A percentile compares a stretch with the other conserved stretches of the same genome.
phyloP scores from a whole-genome alignment of 78 protist genomes.

The Trichosphaerium sp. region DNA sequence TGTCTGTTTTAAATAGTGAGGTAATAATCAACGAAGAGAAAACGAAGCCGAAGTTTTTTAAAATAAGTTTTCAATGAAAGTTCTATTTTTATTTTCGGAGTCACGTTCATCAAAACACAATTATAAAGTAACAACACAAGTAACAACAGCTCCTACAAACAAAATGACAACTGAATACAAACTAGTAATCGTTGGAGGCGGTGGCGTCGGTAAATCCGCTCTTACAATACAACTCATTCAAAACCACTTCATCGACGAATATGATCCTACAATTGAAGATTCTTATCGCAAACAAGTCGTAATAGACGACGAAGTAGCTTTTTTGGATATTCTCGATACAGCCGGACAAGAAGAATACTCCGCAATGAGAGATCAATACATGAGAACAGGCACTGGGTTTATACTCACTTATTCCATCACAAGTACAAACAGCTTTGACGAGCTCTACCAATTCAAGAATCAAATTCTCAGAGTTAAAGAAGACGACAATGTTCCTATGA shows the following conservation, averaged over 20 bases:
- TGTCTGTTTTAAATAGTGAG: too few relatives aligned
- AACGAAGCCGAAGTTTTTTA: too few relatives aligned
- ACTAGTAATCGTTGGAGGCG: not conserved
- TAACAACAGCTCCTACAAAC: too few relatives aligned
- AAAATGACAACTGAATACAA: too few relatives aligned
- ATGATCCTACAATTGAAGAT: conserved; percentile 13
- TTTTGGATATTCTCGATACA: conserved; percentile 64
- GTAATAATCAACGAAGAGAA: too few relatives aligned
- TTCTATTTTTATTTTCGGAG: too few relatives aligned
- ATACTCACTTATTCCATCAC: conserved; percentile 35
- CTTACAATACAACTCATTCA: not conserved
- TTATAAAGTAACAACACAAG: too few relatives aligned
- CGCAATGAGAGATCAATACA: not conserved
- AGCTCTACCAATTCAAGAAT: conserved; percentile 31
- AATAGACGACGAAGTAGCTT: conserved; percentile 41
- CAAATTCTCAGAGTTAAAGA: conserved; percentile 75
- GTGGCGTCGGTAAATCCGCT: not conserved
- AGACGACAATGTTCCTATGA: conserved; percentile 43
- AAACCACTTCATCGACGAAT: not conserved
- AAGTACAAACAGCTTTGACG: conserved; percentile 23
- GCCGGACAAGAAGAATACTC: conserved; percentile 54
- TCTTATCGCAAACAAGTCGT: conserved; percentile 49
- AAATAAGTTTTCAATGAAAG: too few relatives aligned
- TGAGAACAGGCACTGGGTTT: conserved; percentile 36
- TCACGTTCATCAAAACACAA: too few relatives aligned